These are phyloP conservation scores for Podila minutissima DNA, from an alignment of 192 early-diverging fungal genomes.

Conservation along the genomic window DNA sequence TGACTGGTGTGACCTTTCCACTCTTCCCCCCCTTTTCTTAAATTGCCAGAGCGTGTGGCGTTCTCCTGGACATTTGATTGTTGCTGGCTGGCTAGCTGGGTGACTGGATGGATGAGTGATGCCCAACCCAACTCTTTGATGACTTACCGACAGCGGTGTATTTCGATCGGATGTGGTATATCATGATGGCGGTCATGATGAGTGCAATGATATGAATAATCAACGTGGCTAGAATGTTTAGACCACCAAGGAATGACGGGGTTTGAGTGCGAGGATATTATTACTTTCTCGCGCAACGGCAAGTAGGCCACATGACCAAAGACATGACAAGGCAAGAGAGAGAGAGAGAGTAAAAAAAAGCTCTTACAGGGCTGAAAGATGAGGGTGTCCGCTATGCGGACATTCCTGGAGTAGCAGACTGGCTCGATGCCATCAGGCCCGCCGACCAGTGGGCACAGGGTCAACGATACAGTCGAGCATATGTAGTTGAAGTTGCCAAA, in stretches of 20 bases:
- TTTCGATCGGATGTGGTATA: conserved; percentile 96
- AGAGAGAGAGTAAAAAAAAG: not conserved
- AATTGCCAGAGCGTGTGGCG: not conserved
- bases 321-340: not conserved
- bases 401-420: conserved; percentile 94
- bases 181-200: conserved; percentile 98
- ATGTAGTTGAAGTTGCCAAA: conserved; percentile 94
- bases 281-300: no score
- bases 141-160: conserved; percentile 94
- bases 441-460: conserved; percentile 93
- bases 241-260: no score
- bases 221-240: conserved; percentile 71
- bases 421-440: conserved; percentile 81
- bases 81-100: not conserved
- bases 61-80: not conserved
- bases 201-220: conserved; percentile 93
- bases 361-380: conserved; percentile 90
- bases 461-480: conserved; percentile 84
- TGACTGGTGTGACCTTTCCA: not conserved
- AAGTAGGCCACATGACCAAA: not conserved
- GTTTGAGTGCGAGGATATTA: no score
- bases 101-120: not conserved
- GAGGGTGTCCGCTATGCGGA: conserved; percentile 83
- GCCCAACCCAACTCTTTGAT: not conserved
- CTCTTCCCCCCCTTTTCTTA: not conserved